Conservation (phyloP, 495 filamentous ascomycete species). For the Penicillium argentinense region DNA sequence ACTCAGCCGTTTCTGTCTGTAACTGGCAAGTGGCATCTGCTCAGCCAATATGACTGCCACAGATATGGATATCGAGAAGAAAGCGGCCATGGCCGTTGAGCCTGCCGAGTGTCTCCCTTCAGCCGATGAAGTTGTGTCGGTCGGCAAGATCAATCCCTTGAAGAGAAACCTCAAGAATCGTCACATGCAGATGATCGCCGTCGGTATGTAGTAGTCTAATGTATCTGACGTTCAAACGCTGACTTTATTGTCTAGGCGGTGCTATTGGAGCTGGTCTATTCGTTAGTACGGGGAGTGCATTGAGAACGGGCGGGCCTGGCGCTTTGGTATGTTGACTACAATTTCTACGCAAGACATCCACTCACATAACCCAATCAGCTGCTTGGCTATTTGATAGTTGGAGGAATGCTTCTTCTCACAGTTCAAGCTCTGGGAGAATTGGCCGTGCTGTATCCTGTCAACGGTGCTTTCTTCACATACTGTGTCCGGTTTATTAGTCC, state of each 20-base stretch:
- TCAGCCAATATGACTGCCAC: no score
- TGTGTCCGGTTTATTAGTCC: constrained; percentile 55
- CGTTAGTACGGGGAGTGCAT: constrained; percentile 47
- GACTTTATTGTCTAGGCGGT: constrained; percentile 41
- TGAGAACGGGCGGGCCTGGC: constrained; percentile 42
- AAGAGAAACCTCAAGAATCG: no score
- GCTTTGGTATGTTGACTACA: constrained; percentile 25
- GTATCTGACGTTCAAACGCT: no score
- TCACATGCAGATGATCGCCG: no score
- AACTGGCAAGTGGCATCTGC: no score
- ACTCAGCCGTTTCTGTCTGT: no score
- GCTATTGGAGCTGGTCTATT: constrained; percentile 57
- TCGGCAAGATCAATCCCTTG: background rate
- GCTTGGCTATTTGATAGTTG: constrained; percentile 51
- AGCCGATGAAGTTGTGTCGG: no score
- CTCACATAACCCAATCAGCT: no score
- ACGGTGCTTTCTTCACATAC: constrained; percentile 62
- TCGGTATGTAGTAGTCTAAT: background rate
- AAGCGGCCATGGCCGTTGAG: no score
- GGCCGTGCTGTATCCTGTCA: constrained; percentile 67
- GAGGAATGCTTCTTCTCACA: constrained; percentile 52
- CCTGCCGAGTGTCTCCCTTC: no score
- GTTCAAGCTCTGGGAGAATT: constrained; percentile 70
- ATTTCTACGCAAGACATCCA: no score
- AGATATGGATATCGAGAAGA: no score